phyloP scores from a whole-genome alignment of 768 basidiomycete genomes.

The Dacryopinax primogenitus region DNA sequence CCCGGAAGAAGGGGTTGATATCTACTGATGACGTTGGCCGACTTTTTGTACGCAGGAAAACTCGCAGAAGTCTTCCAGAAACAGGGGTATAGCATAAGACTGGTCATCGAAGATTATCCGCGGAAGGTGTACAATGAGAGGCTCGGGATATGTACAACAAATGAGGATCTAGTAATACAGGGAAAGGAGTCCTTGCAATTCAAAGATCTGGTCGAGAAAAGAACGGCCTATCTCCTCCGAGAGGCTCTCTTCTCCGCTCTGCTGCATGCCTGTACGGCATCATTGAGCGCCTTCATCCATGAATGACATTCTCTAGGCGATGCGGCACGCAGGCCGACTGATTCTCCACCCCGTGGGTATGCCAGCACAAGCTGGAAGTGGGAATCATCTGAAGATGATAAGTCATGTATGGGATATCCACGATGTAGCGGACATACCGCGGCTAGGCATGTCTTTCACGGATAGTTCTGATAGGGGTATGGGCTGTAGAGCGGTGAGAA shows the following conservation, averaged over 20 bases:
- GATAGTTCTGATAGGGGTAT: conserved; percentile 22
- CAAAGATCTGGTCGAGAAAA: background rate
- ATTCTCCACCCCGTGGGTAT: conserved; percentile 63
- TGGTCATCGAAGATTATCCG: too few species aligned
- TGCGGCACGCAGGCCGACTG: conserved; percentile 44
- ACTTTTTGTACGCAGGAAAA: too few species aligned
- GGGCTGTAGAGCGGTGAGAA: conserved; percentile 16
- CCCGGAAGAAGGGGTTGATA: too few species aligned
- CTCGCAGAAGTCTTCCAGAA: too few species aligned
- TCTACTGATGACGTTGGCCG: too few species aligned
- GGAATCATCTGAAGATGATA: conserved; percentile 43
- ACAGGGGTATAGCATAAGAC: too few species aligned
- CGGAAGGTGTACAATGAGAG: too few species aligned
- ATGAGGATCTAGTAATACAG: too few species aligned
- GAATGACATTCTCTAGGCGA: conserved; percentile 47
- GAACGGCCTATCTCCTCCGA: conserved; percentile 8
- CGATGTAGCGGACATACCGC: background rate
- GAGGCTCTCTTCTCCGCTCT: conserved; percentile 15
- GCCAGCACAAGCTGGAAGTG: conserved; percentile 52
- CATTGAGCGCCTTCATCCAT: conserved; percentile 38
- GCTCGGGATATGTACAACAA: too few species aligned
- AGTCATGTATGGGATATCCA: background rate
- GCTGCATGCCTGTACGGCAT: conserved; percentile 24
- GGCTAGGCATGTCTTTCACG: conserved; percentile 11
- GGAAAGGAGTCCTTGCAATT: background rate